A percentile compares a stretch with the other conserved stretches of the same genome.
phyloP scores from a whole-genome alignment of 768 basidiomycete genomes.

The Mycena kentingensis region DNA sequence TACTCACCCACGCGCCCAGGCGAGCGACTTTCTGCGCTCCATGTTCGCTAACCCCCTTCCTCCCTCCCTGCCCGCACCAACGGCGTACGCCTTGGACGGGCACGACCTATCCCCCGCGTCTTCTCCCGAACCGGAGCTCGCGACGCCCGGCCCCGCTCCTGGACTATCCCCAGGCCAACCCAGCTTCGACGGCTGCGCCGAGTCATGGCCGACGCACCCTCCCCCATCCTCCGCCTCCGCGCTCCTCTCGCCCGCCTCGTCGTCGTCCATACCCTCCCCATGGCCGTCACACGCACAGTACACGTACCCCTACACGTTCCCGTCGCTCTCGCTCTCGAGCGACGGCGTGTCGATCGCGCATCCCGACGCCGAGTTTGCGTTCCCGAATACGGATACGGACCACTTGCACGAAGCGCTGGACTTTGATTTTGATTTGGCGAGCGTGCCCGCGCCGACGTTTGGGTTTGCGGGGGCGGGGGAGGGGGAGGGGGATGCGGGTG shows the following conservation, averaged over 20 bases:
- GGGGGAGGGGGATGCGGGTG: too few species aligned
- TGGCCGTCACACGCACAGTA: neutral
- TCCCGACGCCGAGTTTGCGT: neutral
- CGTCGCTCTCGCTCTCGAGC: neutral
- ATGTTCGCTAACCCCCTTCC: constrained; percentile 36
- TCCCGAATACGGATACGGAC: too few species aligned
- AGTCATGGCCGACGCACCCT: neutral
- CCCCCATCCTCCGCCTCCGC: neutral
- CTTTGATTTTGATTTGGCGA: too few species aligned
- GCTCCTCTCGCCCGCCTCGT: neutral
- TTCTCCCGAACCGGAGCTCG: neutral
- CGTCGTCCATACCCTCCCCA: neutral
- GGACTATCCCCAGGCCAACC: too few species aligned
- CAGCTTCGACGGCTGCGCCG: neutral
- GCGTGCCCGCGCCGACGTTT: too few species aligned
- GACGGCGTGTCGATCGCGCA: neutral
- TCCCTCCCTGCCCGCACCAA: neutral
- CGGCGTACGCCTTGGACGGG: neutral
- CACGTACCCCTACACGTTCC: too few species aligned
- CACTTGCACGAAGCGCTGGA: too few species aligned
- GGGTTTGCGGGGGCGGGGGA: too few species aligned
- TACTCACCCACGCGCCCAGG: constrained; percentile 33
- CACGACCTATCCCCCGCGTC: neutral
- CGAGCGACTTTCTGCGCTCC: constrained; percentile 51
- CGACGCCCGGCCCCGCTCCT: neutral